Conservation (phyloP, 148 eudicot species). For the Vaccinium vitisidaea region DNA sequence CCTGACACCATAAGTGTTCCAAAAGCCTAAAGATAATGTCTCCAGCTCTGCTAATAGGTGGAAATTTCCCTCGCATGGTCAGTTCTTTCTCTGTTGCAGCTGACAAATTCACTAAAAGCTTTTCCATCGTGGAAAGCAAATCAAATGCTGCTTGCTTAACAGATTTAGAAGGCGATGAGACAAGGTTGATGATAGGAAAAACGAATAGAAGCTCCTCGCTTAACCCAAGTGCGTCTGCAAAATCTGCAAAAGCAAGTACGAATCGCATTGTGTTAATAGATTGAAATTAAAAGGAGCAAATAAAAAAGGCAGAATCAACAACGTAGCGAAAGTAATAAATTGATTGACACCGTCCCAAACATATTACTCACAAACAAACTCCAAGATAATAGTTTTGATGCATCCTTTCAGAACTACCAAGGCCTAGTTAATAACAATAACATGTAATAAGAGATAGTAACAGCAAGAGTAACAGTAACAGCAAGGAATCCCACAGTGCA, state of each 20-base stretch:
- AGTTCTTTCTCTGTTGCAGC: conserved; percentile 21
- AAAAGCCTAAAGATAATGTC: conserved; percentile 52
- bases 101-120: conserved; percentile 34
- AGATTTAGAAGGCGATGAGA: conserved; percentile 73
- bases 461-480: not conserved
- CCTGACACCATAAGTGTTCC: conserved; percentile 74
- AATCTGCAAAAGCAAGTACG: conserved; percentile 37
- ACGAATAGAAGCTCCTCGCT: conserved; percentile 55
- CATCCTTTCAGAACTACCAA: not conserved
- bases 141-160: conserved; percentile 70
- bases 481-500: not conserved
- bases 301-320: not conserved
- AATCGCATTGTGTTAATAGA: not conserved
- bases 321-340: not conserved
- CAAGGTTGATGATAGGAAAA: conserved; percentile 74
- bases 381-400: not conserved
- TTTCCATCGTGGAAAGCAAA: conserved; percentile 60
- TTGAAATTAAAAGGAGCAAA: not conserved
- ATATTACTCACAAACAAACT: not conserved
- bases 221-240: conserved; percentile 24
- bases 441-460: not conserved
- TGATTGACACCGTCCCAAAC: not conserved
- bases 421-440: not conserved
- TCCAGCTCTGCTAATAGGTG: conserved; percentile 48
- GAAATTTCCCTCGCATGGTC: conserved; percentile 24